A percentile compares a stretch with the other conserved stretches of the same genome.
Evolutionary conservation across 345 rosid genomes (phyloP).

Genomic region (Gossypium raimondii): DNA sequence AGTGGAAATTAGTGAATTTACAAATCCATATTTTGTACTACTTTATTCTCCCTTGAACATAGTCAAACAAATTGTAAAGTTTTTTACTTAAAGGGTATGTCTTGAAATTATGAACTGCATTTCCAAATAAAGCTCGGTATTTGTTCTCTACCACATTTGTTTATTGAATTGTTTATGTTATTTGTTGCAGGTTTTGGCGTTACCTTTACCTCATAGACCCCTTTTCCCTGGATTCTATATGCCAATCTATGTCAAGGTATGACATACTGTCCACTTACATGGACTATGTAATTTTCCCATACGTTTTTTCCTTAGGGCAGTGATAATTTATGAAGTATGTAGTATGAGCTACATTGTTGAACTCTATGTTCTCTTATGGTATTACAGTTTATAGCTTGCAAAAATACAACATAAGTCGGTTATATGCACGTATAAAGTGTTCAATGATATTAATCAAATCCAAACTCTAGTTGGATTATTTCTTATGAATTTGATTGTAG

Average conservation of each 20-base stretch:
- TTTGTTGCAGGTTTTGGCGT: constrained; percentile 73
- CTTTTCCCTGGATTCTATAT: constrained; percentile 98
- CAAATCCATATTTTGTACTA: neutral
- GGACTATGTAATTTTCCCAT: neutral
- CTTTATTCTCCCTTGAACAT: neutral
- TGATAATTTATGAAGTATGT: neutral
- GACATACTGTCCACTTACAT: neutral
- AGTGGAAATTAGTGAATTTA: neutral
- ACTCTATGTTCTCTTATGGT: too few species aligned
- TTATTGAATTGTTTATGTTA: neutral
- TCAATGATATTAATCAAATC: constrained; percentile 14
- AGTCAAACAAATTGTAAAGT: neutral
- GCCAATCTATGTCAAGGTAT: constrained; percentile 97
- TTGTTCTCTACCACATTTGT: neutral
- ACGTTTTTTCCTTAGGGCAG: neutral
- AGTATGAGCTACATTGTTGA: neutral
- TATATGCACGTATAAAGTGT: constrained; percentile 62
- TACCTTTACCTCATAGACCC: constrained; percentile 89
- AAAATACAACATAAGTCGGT: neutral
- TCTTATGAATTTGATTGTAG: constrained; percentile 10
- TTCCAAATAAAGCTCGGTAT: neutral
- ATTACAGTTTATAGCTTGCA: too few species aligned
- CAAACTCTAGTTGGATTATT: neutral
- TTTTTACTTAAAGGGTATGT: neutral
- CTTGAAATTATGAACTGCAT: neutral